Evolutionary conservation across 2,329 filamentous ascomycete genomes (phyloP), one percentile per base, ranked within the genome.

Genomic region (Xylaria sp.): DNA sequence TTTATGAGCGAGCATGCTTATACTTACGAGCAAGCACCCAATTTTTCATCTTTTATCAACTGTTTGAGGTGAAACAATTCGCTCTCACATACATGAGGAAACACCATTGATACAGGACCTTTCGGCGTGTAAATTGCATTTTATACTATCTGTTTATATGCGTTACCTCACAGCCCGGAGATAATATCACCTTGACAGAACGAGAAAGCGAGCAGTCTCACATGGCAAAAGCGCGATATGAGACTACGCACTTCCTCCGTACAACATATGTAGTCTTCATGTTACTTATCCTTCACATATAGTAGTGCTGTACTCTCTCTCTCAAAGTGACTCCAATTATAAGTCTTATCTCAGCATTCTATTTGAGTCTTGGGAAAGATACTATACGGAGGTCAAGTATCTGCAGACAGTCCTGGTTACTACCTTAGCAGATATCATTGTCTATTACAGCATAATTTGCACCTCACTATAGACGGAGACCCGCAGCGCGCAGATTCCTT

Each of bases 21-120:
- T 25, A 3, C 23, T 25, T 34, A 34, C 3, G 3, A 31, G 23
- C 23, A 52, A 12, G 13, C 3, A 52, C 18, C 13, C 18, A 44
- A 44, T 44, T 44, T 18, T 18, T 44, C 15, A 2, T 44, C 6
- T 44, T 9, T 7, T 7, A 34, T 34, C 31, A 7, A 37, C 34
- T 34, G 41, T n/a, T 59, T 34, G 41, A 10, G n/a, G 39, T 50
- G 15, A 59, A 31, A 59, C 57, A 58, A 31, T 59, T 28, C 18
- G 25, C 25, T 2, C 9, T 2, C 9, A 59, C 15, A 31, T 28
- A 12, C 55, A 18, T 15, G 23, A 37, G 2, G 5, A 55, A 55
- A 55, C 28, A 4, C 28, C 28, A 10, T 37, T 37, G 6, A 55
- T 9, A 37, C 7, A 55, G 18, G 34, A 20, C 18, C 34, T 34